Evolutionary conservation across 1,284 basidiomycete species (phyloP), one percentile per base, ranked within the genome.

Genomic region (Cryptococcus sp.): DNA sequence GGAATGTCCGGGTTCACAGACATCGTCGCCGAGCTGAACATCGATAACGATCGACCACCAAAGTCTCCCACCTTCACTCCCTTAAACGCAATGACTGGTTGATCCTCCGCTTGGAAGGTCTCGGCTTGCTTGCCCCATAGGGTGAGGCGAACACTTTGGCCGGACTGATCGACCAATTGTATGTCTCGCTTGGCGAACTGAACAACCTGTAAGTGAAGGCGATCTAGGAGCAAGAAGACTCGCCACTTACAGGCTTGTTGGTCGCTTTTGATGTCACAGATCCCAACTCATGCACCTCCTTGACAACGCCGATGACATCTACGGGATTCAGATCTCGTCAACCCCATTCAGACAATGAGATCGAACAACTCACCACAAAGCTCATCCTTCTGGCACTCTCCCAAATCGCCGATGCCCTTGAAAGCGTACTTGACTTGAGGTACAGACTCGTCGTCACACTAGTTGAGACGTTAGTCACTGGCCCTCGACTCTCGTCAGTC

Each of bases 121-220:
- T 98, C 93, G 1, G 95, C 96, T 74, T 91, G 89, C 76, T 91
- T 93, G 31, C 95, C 96, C 95, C 96, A 99, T 6, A 99, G 81
- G 3, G 96, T 99, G 65, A 98, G 77, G 31, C 91, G 86, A 40
- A 95, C 88, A 38, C 87, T 87, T 75, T 83, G 92, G 35, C 84
- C 84, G 10, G 91, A 89, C 62, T 86, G 86, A 75, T 99, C 96
- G 16, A 94, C 93, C 17, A 99, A 80, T 1, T 85, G 88, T 49
- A 97, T 80, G 54, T 97, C 93, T 59, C 93, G 87, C 78, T 97
- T 97, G 47, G 84, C 82, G 62, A 92, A 84, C 88, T 93, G 59
- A 13, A 15, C 41, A 17, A 20, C 5, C 20, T 13, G 27, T 31
- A 5, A 31, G 27, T 31, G 5, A 31, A 31, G 27, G 10, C 10